phyloP scores from a whole-genome alignment of 805 yeast species.

The Candida mattraensis region DNA sequence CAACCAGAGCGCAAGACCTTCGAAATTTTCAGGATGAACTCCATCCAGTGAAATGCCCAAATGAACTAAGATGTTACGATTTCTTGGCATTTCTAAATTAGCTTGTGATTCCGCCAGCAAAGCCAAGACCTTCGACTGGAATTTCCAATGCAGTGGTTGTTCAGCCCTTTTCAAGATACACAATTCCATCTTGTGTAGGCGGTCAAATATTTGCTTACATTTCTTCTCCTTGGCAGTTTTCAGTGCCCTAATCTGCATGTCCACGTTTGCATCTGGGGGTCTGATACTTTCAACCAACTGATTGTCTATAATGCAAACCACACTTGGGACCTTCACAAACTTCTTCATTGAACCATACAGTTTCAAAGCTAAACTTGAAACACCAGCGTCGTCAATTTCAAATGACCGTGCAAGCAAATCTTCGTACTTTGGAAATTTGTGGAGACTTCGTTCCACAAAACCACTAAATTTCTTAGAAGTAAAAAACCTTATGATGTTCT shows the following conservation, averaged over 20 bases:
- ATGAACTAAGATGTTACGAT: conserved; percentile 39
- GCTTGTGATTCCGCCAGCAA: conserved; percentile 54
- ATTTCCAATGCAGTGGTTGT: conserved; percentile 53
- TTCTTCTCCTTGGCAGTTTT: conserved; percentile 63
- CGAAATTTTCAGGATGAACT: conserved; percentile 69
- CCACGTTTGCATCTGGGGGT: conserved; percentile 59
- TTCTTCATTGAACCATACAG: conserved; percentile 44
- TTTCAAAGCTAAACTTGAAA: conserved; percentile 53
- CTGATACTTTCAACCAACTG: conserved; percentile 44
- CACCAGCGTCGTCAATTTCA: conserved; percentile 52
- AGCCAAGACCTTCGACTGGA: conserved; percentile 46
- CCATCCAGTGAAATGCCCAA: conserved; percentile 49
- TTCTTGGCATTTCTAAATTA: conserved; percentile 48
- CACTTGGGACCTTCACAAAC: conserved; percentile 47
- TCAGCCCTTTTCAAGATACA: conserved; percentile 30
- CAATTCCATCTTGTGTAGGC: conserved; percentile 44
- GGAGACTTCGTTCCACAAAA: conserved; percentile 57
- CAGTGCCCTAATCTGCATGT: conserved; percentile 58
- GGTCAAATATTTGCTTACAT: conserved; percentile 41
- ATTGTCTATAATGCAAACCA: conserved; percentile 53
- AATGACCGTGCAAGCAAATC: conserved; percentile 54
- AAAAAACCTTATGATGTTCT: conserved; percentile 63
- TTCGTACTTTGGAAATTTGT: conserved; percentile 48
- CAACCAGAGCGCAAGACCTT: conserved; percentile 59
- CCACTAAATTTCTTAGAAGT: conserved; percentile 55